Evolutionary conservation across 352 stramenopile species (phyloP).

Genomic region (Discostella stelligera): DNA sequence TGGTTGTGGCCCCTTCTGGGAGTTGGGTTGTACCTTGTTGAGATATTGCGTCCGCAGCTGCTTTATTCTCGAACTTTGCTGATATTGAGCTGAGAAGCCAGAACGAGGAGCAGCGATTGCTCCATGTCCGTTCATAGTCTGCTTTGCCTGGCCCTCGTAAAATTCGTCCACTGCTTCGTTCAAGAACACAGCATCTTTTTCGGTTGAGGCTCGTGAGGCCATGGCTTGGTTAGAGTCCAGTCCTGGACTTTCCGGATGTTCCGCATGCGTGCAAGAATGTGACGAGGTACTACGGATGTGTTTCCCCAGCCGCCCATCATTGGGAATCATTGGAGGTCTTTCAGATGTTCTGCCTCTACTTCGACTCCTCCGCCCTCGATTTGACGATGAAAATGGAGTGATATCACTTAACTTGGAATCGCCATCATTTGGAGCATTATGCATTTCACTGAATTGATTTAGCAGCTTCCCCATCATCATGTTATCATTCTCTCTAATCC

Average conservation of each 20-base stretch:
- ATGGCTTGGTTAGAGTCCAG: constrained; percentile 20
- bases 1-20: neutral
- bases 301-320: constrained; percentile 20
- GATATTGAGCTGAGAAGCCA: neutral
- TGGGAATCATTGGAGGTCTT: constrained; percentile 10
- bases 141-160: constrained; percentile 16
- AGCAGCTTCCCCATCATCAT: constrained; percentile 6
- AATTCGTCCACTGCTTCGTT: constrained; percentile 44
- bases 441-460: constrained; percentile 18
- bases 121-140: neutral
- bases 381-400: constrained; percentile 6
- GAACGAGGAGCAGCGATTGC: neutral
- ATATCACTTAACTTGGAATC: constrained; percentile 28
- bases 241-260: constrained; percentile 12
- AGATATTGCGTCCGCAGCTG: constrained; percentile 7
- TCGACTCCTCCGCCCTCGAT: neutral
- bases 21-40: neutral
- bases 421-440: constrained; percentile 4
- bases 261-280: constrained; percentile 7
- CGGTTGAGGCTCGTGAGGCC: constrained; percentile 31
- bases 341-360: neutral
- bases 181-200: constrained; percentile 47
- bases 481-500: constrained; percentile 1
- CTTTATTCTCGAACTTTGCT: neutral
- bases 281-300: constrained; percentile 33